Percentiles rank a stretch among this genome's conserved stretches.
These are phyloP conservation scores for Sophora flavescens DNA, from an alignment of 306 rosid species.

Conservation along the genomic window DNA sequence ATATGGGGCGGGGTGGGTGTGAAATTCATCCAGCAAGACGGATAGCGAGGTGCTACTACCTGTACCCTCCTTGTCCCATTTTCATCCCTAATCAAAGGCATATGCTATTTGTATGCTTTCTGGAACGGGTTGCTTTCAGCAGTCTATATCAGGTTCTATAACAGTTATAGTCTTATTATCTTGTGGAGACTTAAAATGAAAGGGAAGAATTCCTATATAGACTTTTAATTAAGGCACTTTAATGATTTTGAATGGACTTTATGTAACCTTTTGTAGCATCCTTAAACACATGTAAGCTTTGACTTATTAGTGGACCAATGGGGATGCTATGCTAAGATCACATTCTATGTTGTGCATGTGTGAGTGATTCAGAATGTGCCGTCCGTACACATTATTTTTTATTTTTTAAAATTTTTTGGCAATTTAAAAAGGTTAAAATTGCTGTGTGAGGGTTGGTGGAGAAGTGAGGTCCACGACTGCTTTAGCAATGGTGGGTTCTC, in stretches of 20 bases:
- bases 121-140: neutral
- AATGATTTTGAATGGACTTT: slow-evolving; percentile 28
- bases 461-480: slow-evolving; percentile 57
- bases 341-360: slow-evolving; percentile 21
- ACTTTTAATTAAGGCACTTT: neutral
- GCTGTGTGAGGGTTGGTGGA: slow-evolving; percentile 50
- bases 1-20: too few species aligned
- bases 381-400: slow-evolving; percentile 33
- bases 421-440: neutral
- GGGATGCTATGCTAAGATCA: slow-evolving; percentile 13
- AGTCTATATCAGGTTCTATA: too few species aligned
- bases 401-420: neutral
- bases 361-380: slow-evolving; percentile 4
- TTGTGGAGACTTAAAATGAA: neutral
- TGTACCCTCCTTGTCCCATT: too few species aligned
- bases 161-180: neutral
- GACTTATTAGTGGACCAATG: slow-evolving; percentile 33
- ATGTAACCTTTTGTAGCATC: slow-evolving; percentile 2
- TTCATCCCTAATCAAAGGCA: too few species aligned
- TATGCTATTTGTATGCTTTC: neutral
- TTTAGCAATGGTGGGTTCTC: slow-evolving; percentile 52
- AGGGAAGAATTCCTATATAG: neutral
- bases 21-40: too few species aligned
- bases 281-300: slow-evolving; percentile 11
- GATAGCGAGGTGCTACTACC: too few species aligned